Percentiles rank a stretch among this genome's conserved stretches.
These are phyloP conservation scores for Globisporangium canariense DNA, from an alignment of 352 stramenopile genomes.

Conservation along the genomic window DNA sequence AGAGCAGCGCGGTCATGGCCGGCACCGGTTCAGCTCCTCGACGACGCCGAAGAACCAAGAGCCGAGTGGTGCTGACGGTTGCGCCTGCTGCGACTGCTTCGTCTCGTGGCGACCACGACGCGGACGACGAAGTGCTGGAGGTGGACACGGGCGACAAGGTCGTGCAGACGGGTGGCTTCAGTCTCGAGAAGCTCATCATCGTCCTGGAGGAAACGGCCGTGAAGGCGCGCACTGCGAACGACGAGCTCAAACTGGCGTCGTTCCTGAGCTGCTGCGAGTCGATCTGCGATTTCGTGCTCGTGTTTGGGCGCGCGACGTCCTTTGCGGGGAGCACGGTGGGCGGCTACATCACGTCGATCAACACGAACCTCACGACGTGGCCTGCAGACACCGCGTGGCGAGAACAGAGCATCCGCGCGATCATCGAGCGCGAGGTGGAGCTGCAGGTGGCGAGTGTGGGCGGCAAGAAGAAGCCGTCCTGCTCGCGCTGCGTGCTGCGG, in stretches of 20 bases:
- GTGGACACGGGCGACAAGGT: constrained; percentile 51
- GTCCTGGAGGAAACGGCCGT: constrained; percentile 32
- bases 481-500: constrained; percentile 62
- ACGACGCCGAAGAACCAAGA: constrained; percentile 5
- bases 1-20: not conserved
- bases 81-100: not conserved
- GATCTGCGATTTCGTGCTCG: constrained; percentile 68
- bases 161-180: constrained; percentile 27
- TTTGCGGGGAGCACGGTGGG: constrained; percentile 76
- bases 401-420: constrained; percentile 44
- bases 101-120: constrained; percentile 14
- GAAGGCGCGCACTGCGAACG: constrained; percentile 30
- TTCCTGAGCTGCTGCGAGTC: constrained; percentile 58
- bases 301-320: constrained; percentile 77
- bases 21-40: not conserved
- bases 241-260: constrained; percentile 36
- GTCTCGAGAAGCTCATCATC: constrained; percentile 46
- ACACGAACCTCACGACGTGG: constrained; percentile 56
- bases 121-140: constrained; percentile 54
- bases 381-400: constrained; percentile 38
- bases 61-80: not conserved
- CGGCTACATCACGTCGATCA: constrained; percentile 71
- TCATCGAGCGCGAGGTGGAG: constrained; percentile 67
- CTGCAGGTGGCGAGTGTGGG: constrained; percentile 53
- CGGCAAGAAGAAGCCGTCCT: constrained; percentile 84